A percentile compares a stretch with the other conserved stretches of the same genome.
These are phyloP conservation scores for Salix purpurea DNA, from an alignment of 345 rosid species.

Conservation along the genomic window DNA sequence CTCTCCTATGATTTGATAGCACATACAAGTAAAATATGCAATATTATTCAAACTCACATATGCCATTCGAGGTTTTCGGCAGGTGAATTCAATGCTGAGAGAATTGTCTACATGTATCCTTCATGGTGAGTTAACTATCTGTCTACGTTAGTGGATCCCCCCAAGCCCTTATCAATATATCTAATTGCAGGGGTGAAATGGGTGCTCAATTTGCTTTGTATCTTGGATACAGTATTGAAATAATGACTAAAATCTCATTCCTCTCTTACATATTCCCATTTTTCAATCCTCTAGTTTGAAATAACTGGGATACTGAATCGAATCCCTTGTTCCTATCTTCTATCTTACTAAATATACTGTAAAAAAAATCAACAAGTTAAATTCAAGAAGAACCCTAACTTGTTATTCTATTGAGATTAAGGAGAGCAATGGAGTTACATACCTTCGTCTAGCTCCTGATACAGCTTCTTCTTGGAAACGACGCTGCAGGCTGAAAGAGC, in stretches of 20 bases:
- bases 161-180: no score
- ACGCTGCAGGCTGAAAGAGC: not conserved
- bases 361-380: not conserved
- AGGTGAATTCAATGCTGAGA: not conserved
- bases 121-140: no score
- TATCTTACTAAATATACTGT: no score
- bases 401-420: not conserved
- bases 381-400: not conserved
- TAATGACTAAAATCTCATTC: no score
- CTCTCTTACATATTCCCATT: not conserved
- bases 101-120: not conserved
- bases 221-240: no score
- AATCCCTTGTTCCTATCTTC: no score
- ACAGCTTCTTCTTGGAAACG: not conserved
- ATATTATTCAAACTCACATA: not conserved
- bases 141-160: no score
- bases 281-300: not conserved
- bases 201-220: no score
- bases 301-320: not conserved
- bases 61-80: not conserved
- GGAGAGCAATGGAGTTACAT: not conserved
- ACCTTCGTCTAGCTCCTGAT: not conserved
- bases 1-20: not conserved
- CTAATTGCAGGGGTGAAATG: no score
- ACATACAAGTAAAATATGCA: not conserved